These are phyloP conservation scores for Avena eriantha DNA, from an alignment of 176 grass and related monocot species.

Conservation along the genomic window DNA sequence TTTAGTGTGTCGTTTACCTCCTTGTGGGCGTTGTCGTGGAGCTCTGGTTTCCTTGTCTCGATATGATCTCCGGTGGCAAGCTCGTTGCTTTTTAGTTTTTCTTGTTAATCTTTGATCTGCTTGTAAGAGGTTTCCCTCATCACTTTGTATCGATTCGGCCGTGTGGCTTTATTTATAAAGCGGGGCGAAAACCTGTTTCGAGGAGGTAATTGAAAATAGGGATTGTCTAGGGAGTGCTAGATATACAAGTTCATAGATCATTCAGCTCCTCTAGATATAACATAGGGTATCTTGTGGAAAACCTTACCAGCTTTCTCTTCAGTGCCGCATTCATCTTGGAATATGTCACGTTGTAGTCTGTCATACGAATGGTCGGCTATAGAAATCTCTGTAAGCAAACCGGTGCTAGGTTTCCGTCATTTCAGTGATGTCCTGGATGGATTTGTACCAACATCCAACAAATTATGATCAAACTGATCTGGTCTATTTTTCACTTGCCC, in stretches of 20 bases:
- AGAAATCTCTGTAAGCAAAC: background rate
- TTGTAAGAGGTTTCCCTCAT: no score
- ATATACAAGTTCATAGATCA: background rate
- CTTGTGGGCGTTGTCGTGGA: no score
- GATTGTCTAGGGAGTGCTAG: background rate
- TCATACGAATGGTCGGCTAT: background rate
- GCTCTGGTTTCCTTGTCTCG: no score
- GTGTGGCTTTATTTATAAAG: no score
- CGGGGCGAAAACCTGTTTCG: no score
- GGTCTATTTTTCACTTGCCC: background rate
- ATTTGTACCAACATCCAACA: background rate
- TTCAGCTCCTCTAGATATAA: conserved; percentile 6
- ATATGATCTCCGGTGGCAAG: no score
- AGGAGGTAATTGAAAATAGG: background rate
- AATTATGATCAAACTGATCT: background rate
- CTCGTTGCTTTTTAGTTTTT: no score
- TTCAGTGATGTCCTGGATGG: background rate
- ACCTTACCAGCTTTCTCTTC: background rate
- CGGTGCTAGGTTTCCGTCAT: background rate
- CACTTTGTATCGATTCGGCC: no score
- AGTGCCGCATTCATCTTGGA: background rate
- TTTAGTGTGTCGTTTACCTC: no score
- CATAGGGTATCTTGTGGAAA: background rate
- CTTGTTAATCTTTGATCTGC: no score
- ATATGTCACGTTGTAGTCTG: background rate